Base-by-base conservation (phyloP, 1,139 yeast species). In the Kluyveromyces sp. region DNA sequence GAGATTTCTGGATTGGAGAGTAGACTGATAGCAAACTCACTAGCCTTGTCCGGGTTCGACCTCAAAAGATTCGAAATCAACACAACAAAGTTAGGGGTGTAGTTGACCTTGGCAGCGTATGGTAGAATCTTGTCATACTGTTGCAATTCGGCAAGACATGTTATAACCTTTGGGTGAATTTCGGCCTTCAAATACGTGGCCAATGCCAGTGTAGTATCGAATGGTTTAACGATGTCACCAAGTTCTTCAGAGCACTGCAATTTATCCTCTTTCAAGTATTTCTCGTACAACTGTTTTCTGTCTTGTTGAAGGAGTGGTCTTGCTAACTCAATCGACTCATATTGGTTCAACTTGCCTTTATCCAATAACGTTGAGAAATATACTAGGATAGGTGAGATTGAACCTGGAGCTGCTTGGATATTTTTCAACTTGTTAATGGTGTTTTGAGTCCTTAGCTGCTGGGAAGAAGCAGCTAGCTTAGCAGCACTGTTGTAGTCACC, bases 91-190 rank as follows among this genome's bases (percentile, higher is more conserved):
- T 94, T 95, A 46, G 99, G 97, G 55, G 78, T 77, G 68, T 83
- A 92, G 50, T 80, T 80, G 47, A 83, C 94, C 69, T 87, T 86
- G 66, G 85, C 83, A 66, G 96, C 84, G 68, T 86, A 94, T 45
- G 98, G 96, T 57, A 88, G 68, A 52, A 94, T 92, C 71, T 89
- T 92, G 65, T 89, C 98, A 63, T 88, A 89, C 69, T 92, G 96
- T 46, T 96, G 96, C 56, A 89, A 72, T 68, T 94, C 98, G 45
- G 97, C 98, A 57, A 94, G 74, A 51, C 88, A 80, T 19, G 94
- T 79, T 44, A 94, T 94, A 46, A 92, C 97, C 70, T 94, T 92
- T 56, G 87, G 77, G 55, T 94, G 89, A 43, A 78, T 77, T 53
- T 85, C 77, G 33, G 96, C 83, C 56, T 95, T 80, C 61, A 89